A percentile compares a stretch with the other conserved stretches of the same genome.
Conservation (phyloP, 2,329 filamentous ascomycete genomes). For the Trichophyton benhamiae region DNA sequence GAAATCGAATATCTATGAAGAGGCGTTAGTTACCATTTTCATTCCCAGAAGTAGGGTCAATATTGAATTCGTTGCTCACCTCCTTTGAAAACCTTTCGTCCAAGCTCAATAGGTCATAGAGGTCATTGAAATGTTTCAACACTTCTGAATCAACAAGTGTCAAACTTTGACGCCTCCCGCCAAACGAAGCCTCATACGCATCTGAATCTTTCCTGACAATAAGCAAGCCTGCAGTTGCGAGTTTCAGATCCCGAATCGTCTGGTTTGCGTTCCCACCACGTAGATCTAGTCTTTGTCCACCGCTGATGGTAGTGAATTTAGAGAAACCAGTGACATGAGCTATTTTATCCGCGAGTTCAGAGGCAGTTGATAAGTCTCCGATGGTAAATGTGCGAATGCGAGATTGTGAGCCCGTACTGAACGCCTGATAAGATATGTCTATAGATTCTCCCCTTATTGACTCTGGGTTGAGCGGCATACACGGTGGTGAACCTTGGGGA, state of each 20-base stretch:
- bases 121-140: conserved; percentile 65
- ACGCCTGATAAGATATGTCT: conserved; percentile 61
- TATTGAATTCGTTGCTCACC: conserved; percentile 29
- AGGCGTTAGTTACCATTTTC: conserved; percentile 7
- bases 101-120: conserved; percentile 70
- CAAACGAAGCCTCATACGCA: conserved; percentile 24
- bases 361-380: conserved; percentile 57
- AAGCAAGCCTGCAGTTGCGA: conserved; percentile 49
- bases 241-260: conserved; percentile 55
- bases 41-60: neutral
- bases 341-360: conserved; percentile 56
- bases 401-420: conserved; percentile 49
- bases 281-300: conserved; percentile 53
- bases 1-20: conserved; percentile 53
- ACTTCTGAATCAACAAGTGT: conserved; percentile 63
- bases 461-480: conserved; percentile 41
- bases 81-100: conserved; percentile 57
- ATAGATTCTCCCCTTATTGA: conserved; percentile 51
- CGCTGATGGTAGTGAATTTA: conserved; percentile 61
- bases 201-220: conserved; percentile 49
- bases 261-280: conserved; percentile 43
- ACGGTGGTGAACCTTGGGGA: conserved; percentile 48
- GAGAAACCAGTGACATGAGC: conserved; percentile 60
- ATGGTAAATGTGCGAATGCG: conserved; percentile 52
- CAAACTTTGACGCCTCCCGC: conserved; percentile 39